Evolutionary conservation across 805 yeast species (phyloP), one percentile per base, ranked within the genome.

Genomic region (Sporopachydermia quercuum): DNA sequence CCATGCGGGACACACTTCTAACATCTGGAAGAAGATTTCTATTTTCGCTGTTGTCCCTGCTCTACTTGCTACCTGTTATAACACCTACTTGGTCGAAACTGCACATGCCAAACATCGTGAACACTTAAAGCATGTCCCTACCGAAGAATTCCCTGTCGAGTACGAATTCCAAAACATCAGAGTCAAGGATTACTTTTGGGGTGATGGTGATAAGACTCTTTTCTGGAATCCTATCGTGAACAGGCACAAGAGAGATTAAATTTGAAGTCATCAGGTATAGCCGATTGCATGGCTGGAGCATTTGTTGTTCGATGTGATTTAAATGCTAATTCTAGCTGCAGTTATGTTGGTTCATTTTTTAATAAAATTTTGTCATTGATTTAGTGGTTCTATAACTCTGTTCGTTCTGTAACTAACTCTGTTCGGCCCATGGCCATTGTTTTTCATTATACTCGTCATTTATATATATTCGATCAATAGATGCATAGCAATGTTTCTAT

Each of bases 211-310:
- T 71, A 78, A 83, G 74, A 85, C 97, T 47, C 67, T 80, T 58
- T 91, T 91, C 81, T 91, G 98, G 98, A 85, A 85, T 71, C 71
- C 83, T 40, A 81, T 75, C 54, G 73, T 82, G 58, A 89, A 89
- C 82, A 84, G 94, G 74, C 83, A 83, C 70, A 46, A 39, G 41
- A 35, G 37, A 36, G 43, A 43, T 16, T 45, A 48, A 37, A 18
- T n/a, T 15, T 23, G 30, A n/a, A n/a, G n/a, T n/a, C n/a, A n/a
- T n/a, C n/a, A n/a, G 64, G 80, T 55, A 68, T 61, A 50, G 54
- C 54, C 35, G 57, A 55, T 41, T 46, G 43, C 36, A 30, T 15
- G 23, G 27, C 14, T 5, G 16, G n/a, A 19, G 15, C 14, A 35
- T 16, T 15, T 16, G 15, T 14, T 38, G 15, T 36, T 35, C 8